Conservation (phyloP, 2,329 filamentous ascomycete species). For the Gremmenia infestans region DNA sequence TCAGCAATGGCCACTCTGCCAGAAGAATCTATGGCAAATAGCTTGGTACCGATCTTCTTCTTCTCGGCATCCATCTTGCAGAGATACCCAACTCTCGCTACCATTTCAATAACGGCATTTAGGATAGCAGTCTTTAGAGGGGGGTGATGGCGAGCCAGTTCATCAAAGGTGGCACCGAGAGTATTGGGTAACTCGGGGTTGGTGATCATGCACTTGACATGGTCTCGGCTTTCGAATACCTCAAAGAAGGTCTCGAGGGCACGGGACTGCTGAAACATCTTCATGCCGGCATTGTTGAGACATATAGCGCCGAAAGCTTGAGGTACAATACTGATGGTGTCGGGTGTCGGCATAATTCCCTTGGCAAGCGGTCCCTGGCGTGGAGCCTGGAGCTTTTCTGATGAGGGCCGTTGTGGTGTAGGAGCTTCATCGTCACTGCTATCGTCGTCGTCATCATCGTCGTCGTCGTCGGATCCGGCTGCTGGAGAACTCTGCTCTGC, state of each 20-base stretch:
- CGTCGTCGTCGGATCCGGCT: conserved; percentile 25
- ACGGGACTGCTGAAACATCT: conserved; percentile 76
- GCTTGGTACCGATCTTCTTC: conserved; percentile 70
- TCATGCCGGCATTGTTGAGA: conserved; percentile 80
- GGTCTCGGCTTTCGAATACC: conserved; percentile 89
- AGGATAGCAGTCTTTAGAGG: conserved; percentile 74
- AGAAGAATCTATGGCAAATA: conserved; percentile 58
- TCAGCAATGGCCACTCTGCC: conserved; percentile 56
- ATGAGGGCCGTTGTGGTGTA: conserved; percentile 49
- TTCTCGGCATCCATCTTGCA: conserved; percentile 65
- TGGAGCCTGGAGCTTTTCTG: conserved; percentile 43
- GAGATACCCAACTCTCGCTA: conserved; percentile 72
- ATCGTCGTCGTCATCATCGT: conserved; percentile 37
- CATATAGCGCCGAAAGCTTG: conserved; percentile 91
- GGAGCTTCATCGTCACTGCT: conserved; percentile 37
- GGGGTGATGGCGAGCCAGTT: conserved; percentile 90
- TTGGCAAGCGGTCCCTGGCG: conserved; percentile 48
- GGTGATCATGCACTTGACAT: conserved; percentile 76
- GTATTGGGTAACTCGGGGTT: conserved; percentile 68
- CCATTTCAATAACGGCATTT: conserved; percentile 83
- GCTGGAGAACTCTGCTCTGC: conserved; percentile 25
- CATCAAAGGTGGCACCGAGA: conserved; percentile 84
- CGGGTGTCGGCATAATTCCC: conserved; percentile 80
- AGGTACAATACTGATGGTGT: conserved; percentile 83
- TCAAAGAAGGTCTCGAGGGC: conserved; percentile 86